These are phyloP conservation scores for Suillus ampliporus DNA, from an alignment of 768 basidiomycete genomes.

Conservation along the genomic window DNA sequence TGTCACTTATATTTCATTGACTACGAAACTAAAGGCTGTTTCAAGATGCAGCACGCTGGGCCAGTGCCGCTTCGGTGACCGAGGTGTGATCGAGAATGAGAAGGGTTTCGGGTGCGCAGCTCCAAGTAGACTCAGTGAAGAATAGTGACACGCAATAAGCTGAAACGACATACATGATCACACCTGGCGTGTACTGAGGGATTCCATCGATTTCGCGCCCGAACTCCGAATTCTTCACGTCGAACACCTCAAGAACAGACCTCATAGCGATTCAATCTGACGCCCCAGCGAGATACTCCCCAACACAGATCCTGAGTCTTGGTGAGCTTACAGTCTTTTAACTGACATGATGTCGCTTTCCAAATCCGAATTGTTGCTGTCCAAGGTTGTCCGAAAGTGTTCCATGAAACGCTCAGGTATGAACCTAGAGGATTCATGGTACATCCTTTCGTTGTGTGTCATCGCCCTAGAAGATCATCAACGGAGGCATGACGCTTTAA, in stretches of 20 bases:
- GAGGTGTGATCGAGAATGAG: conserved; percentile 26
- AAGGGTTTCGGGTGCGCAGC: conserved; percentile 25
- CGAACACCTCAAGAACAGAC: conserved; percentile 31
- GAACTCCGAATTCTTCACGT: conserved; percentile 34
- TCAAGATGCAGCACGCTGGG: conserved; percentile 19
- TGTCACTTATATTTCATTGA: conserved; percentile 14
- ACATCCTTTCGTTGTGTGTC: conserved; percentile 29
- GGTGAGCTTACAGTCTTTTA: neutral
- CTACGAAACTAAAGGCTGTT: conserved; percentile 26
- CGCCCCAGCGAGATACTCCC: conserved; percentile 31
- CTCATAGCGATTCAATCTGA: conserved; percentile 34
- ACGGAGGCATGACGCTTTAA: neutral
- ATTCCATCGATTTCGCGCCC: conserved; percentile 36
- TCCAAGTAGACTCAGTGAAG: neutral
- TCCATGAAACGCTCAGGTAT: conserved; percentile 29
- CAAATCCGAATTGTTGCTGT: conserved; percentile 29
- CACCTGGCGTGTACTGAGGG: conserved; percentile 31
- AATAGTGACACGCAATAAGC: neutral
- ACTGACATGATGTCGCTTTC: conserved; percentile 17
- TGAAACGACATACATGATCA: conserved; percentile 28
- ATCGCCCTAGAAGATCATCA: conserved; percentile 26
- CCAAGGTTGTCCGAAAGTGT: conserved; percentile 24
- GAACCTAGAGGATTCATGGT: conserved; percentile 27
- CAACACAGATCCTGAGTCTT: conserved; percentile 29
- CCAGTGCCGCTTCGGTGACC: conserved; percentile 18